Percentiles rank a stretch among this genome's conserved stretches.
These are phyloP conservation scores for Umbelopsis sp. DNA, from an alignment of 371 early-diverging fungal genomes.

Conservation along the genomic window DNA sequence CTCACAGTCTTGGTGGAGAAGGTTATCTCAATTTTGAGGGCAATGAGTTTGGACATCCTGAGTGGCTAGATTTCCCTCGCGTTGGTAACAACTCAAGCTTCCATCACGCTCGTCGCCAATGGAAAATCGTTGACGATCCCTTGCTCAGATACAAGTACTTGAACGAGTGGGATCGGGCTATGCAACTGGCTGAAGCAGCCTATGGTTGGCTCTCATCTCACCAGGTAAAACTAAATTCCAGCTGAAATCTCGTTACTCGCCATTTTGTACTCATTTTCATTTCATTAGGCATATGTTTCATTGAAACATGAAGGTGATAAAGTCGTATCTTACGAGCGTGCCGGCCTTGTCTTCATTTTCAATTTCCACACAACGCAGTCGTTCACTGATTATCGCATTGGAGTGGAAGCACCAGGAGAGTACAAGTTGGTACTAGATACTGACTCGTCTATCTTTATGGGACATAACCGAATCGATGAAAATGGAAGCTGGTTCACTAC, in stretches of 20 bases:
- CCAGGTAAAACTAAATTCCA: conserved; percentile 37
- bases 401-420: conserved; percentile 68
- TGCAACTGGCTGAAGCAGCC: conserved; percentile 75
- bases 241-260: conserved; percentile 21
- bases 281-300: conserved; percentile 69
- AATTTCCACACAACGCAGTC: conserved; percentile 92
- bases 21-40: conserved; percentile 96
- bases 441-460: conserved; percentile 77
- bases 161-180: conserved; percentile 86
- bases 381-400: conserved; percentile 87
- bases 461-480: conserved; percentile 79
- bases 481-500: conserved; percentile 67
- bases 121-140: conserved; percentile 86
- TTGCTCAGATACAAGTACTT: conserved; percentile 91
- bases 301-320: conserved; percentile 92
- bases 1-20: conserved; percentile 91
- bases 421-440: conserved; percentile 80
- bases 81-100: conserved; percentile 89
- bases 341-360: conserved; percentile 85
- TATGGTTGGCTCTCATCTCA: conserved; percentile 72
- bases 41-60: conserved; percentile 98
- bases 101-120: conserved; percentile 95
- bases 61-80: conserved; percentile 98
- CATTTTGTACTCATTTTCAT: neutral
- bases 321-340: conserved; percentile 91